These are phyloP conservation scores for Earliella scabrosa DNA, from an alignment of 1,284 basidiomycete species.

Conservation along the genomic window DNA sequence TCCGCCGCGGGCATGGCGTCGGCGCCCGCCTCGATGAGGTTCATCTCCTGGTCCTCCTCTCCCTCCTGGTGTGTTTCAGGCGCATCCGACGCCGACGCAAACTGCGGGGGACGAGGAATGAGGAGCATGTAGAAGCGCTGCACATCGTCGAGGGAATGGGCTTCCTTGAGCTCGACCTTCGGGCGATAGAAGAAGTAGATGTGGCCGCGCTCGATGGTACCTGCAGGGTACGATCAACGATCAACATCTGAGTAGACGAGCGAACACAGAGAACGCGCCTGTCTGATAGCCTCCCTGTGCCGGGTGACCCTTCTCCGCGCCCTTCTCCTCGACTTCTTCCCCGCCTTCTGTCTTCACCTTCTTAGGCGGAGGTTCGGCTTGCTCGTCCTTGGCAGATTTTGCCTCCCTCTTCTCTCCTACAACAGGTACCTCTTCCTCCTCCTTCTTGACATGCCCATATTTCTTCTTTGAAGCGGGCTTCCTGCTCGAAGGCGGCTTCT, in stretches of 20 bases:
- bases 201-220: conserved; percentile 59
- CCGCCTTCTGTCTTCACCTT: conserved; percentile 26
- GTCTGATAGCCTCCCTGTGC: conserved; percentile 18
- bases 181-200: conserved; percentile 75
- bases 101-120: conserved; percentile 55
- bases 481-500: conserved; percentile 16
- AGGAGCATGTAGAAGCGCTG: conserved; percentile 67
- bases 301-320: conserved; percentile 9
- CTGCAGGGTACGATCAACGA: conserved; percentile 30
- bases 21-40: conserved; percentile 44
- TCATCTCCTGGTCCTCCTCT: conserved; percentile 42
- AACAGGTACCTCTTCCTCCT: conserved; percentile 6
- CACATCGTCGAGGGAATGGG: conserved; percentile 60
- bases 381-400: conserved; percentile 9
- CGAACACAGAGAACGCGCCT: conserved; percentile 26
- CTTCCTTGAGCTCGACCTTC: conserved; percentile 60
- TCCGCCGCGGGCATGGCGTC: conserved; percentile 53
- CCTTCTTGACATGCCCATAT: conserved; percentile 3
- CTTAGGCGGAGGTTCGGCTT: conserved; percentile 23
- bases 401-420: conserved; percentile 23
- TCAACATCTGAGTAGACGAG: neutral
- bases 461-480: conserved; percentile 10
- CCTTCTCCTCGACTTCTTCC: conserved; percentile 12
- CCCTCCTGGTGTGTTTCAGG: conserved; percentile 23
- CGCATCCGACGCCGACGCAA: conserved; percentile 30